phyloP scores from a whole-genome alignment of 2,329 filamentous ascomycete genomes.

The Arthrobotrys sinensis region DNA sequence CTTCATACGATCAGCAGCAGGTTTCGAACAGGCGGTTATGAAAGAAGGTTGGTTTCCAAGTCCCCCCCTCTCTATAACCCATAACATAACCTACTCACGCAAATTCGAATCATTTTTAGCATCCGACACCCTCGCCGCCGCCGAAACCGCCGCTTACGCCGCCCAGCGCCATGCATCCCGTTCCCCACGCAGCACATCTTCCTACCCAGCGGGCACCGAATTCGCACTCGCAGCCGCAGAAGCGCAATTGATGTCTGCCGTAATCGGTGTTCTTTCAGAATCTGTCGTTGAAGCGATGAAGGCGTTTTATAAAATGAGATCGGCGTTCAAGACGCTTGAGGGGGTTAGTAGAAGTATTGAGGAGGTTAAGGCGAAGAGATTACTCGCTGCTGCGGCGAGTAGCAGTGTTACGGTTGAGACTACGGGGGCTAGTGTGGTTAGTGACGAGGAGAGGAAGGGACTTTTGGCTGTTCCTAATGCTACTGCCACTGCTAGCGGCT shows the following conservation, averaged over 20 bases:
- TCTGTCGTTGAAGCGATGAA: constrained; percentile 91
- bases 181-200: constrained; percentile 74
- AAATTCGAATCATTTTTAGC: constrained; percentile 70
- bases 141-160: constrained; percentile 81
- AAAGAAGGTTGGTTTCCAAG: constrained; percentile 73
- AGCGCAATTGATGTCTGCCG: constrained; percentile 72
- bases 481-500: constrained; percentile 61
- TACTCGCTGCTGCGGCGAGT: neutral
- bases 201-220: constrained; percentile 88
- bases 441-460: constrained; percentile 59
- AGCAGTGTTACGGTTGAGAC: neutral
- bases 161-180: constrained; percentile 83
- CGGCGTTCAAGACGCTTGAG: constrained; percentile 87
- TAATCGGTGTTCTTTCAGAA: constrained; percentile 91
- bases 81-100: neutral
- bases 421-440: neutral
- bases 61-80: constrained; percentile 51
- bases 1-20: constrained; percentile 88
- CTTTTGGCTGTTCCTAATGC: constrained; percentile 63
- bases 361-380: constrained; percentile 55
- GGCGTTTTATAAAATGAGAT: constrained; percentile 92
- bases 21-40: constrained; percentile 94
- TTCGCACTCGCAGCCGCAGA: constrained; percentile 87
- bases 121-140: constrained; percentile 78
- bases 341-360: constrained; percentile 70